phyloP scores from a whole-genome alignment of 148 eudicot genomes.

The Pouteria glomerata region DNA sequence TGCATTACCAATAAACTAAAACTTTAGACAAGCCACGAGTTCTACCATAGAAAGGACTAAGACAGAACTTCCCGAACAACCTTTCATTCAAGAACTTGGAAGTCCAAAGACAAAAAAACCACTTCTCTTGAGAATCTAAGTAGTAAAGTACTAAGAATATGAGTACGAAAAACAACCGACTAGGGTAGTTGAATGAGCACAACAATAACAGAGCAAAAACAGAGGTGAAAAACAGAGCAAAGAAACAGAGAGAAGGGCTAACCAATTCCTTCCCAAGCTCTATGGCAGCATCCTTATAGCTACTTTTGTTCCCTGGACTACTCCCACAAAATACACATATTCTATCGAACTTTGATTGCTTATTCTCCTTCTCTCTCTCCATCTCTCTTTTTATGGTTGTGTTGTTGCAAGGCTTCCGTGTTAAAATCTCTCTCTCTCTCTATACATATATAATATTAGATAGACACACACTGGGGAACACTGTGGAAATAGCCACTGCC shows the following conservation, averaged over 20 bases:
- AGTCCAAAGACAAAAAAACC: no score
- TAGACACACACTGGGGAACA: neutral
- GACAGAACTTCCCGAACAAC: neutral
- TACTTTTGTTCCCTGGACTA: conserved; percentile 40
- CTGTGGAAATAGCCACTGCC: neutral
- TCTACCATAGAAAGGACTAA: neutral
- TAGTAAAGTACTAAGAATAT: neutral
- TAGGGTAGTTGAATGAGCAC: neutral
- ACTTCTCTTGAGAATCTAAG: neutral
- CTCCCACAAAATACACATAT: conserved; percentile 44
- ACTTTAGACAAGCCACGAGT: neutral
- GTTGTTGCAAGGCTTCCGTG: neutral
- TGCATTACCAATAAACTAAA: neutral
- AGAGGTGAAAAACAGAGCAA: neutral
- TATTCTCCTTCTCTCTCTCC: conserved; percentile 20
- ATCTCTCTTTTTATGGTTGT: conserved; percentile 11
- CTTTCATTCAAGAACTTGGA: neutral
- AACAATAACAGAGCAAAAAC: neutral
- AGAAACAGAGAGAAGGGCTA: neutral
- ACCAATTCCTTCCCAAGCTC: conserved; percentile 41
- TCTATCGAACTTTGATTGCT: conserved; percentile 31
- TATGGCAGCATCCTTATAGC: conserved; percentile 37
- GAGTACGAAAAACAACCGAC: neutral
- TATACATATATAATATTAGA: no score
- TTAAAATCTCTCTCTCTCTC: neutral